Evolutionary conservation across 2,329 filamentous ascomycete species (phyloP), one percentile per base, ranked within the genome.

Genomic region (Sporothrix schenckii): DNA sequence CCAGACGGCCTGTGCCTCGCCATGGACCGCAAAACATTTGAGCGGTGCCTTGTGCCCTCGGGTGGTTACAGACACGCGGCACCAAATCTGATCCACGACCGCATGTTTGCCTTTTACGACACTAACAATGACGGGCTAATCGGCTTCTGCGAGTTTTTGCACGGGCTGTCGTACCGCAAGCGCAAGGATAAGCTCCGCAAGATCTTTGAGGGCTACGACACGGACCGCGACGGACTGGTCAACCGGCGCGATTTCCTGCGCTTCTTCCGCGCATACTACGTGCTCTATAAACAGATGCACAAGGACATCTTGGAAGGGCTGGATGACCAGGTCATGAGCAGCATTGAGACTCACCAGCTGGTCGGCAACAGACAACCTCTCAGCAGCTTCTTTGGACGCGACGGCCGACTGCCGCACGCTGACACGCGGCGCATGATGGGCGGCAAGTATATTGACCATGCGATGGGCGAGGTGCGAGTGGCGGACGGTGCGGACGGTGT

Each of bases 21-120:
- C 47, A 96, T 98, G 83, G 94, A 98, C 77, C 89, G 93, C 72
- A 91, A 91, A 79, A 97, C 93, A 0, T 99, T 99, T 80, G 93
- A 97, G 78, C 89, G 92, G 63, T 97, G 93, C 75, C 89, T 98
- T 72, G 90, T 96, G 9, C 92, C 93, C 3, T 91, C 91, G n/a
- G 92, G 91, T 16, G 91, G 91, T n/a, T 87, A 89, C 71, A 87
- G 90, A 44, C 90, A 93, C 69, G 88, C 91, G 13, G 86, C 91
- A 0, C 92, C 94, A 1, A 97, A 96, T 78, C 87, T 97, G 16
- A 92, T 99, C 71, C 95, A 97, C 77, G 94, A 99, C 78, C 91
- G 95, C 74, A 95, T 97, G 87, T 99, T 98, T 80, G 88, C 92
- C 66, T 97, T 97, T 79, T 99, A 97, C 79, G 95, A 99, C 80